Evolutionary conservation across 352 stramenopile species (phyloP), one percentile per base, ranked within the genome.

Genomic region (Thraustochytrium aureum): DNA sequence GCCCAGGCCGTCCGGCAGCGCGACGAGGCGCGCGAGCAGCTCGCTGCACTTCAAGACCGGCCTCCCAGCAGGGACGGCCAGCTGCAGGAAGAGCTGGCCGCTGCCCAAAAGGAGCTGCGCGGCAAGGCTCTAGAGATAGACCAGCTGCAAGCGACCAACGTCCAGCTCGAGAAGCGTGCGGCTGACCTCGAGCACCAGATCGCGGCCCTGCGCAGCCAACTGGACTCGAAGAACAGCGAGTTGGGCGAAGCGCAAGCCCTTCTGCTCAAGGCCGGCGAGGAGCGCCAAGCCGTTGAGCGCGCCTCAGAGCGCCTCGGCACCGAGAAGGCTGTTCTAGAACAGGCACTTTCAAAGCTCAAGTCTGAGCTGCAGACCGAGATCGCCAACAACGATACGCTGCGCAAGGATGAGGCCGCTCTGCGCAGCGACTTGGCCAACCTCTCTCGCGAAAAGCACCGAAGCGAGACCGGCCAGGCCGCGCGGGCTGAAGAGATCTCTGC

Each of bases 311-410:
- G 69, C 43, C 26, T 43, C 10, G 26, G 4, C 33, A 10, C 69
- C 32, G 69, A 79, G 56, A 41, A 47, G 32, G 35, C 59, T 22
- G 39, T 79, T 14, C 43, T 74, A n/a, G 69, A 79, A 14, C 17
- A 35, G 37, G 35, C 33, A 12, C 30, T 50, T 0, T n/a, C 33
- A 14, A 54, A 64, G 12, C 14, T 50, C 10, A 69, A 72, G 33
- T 38, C 65, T 45, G 69, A 79, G 33, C 69, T 79, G 7, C 37
- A n/a, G 38, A 41, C n/a, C 7, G 69, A 79, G 69, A 32, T 47
- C 5, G 69, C 47, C 14, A 20, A 17, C 7, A 32, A 14, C 37
- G 69, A 64, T 3, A 41, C 52, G 56, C 30, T 79, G 42, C 69
- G 69, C n/a, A 41, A 50, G 1, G 69, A 79, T 38, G 37, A 65